Evolutionary conservation across 176 grass and related monocot species (phyloP), one percentile per base, ranked within the genome.

Genomic region (Rhynchospora breviuscula): DNA sequence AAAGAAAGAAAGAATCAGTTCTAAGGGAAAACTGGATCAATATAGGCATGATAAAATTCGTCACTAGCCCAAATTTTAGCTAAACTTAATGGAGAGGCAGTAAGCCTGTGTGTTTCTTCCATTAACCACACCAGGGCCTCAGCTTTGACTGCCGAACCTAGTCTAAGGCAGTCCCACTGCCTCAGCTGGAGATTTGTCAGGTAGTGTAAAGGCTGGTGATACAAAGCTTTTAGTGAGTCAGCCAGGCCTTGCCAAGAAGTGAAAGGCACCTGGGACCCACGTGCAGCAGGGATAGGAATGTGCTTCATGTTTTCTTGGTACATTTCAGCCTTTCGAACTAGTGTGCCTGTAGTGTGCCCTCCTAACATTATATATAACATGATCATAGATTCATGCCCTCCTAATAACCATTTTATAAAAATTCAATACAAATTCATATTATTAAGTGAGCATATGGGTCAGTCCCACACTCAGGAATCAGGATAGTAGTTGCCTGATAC

Each of bases 121-220:
- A 88, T 90, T 21, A 81, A 64, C 91, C 92, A 98, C 79, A 98
- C 77, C 59, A 93, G 79, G 82, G 88, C 83, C 86, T 93, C 86
- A 59, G 91, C 88, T 95, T 94, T 98, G 54, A 62, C 59, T 84
- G 47, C 26, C 10, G 46, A 87, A 23, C 92, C 88, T n/a, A 89
- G 57, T 69, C 92, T 91, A 81, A 85, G 89, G 60, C 85, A 72
- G 81, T 98, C 92, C 95, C 92, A 98, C 58, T 81, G 80, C 88
- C 80, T 90, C 82, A 94, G 59, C 58, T 92, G 90, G 63, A 88
- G 45, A 77, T 94, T 98, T 21, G 92, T 93, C 7, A 98, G 90
- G 81, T 93, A 98, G 87, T 98, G 95, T 78, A 94, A 89, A 60
- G 92, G 92, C 61, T 95, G 92, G 40, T 83, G 33, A 69, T 98